Conservation (phyloP, 2,329 filamentous ascomycete species). For the Mariannaea elegans region DNA sequence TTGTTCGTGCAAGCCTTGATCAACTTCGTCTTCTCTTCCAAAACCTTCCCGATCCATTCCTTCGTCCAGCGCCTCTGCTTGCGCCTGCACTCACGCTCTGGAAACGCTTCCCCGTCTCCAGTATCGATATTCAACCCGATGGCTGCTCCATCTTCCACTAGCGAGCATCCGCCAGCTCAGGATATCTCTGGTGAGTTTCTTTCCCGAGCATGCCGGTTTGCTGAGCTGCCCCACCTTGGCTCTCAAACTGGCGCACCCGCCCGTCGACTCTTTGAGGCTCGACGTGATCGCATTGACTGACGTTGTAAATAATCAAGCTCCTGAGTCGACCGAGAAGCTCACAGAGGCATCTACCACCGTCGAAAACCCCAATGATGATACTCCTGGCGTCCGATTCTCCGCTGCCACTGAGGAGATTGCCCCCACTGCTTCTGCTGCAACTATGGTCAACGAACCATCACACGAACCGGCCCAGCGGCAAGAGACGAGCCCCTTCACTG, state of each 20-base stretch:
- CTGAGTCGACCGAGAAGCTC: slow-evolving; percentile 17
- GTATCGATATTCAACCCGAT: slow-evolving; percentile 27
- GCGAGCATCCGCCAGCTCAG: slow-evolving; percentile 30
- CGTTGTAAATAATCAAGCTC: slow-evolving; percentile 19
- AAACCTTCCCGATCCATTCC: slow-evolving; percentile 25
- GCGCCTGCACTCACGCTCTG: slow-evolving; percentile 22
- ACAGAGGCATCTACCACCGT: slow-evolving; percentile 18
- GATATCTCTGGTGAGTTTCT: slow-evolving; percentile 37
- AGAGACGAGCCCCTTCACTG: slow-evolving; percentile 46
- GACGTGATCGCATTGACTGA: slow-evolving; percentile 33
- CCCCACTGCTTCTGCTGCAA: slow-evolving; percentile 53
- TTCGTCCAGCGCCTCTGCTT: slow-evolving; percentile 22
- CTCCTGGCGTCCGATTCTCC: slow-evolving; percentile 74
- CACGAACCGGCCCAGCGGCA: slow-evolving; percentile 32
- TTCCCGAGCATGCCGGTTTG: slow-evolving; percentile 37
- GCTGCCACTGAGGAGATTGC: slow-evolving; percentile 75
- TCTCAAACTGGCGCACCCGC: slow-evolving; percentile 21
- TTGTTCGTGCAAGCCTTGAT: slow-evolving; percentile 39
- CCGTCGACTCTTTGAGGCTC: slow-evolving; percentile 18
- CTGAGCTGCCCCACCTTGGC: slow-evolving; percentile 39
- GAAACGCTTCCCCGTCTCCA: slow-evolving; percentile 20
- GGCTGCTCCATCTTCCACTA: slow-evolving; percentile 31
- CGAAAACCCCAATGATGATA: slow-evolving; percentile 28
- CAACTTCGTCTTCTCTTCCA: slow-evolving; percentile 32
- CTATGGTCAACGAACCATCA: slow-evolving; percentile 34